phyloP scores from a whole-genome alignment of 139 green algal genomes.

The Chloropicon primus region DNA sequence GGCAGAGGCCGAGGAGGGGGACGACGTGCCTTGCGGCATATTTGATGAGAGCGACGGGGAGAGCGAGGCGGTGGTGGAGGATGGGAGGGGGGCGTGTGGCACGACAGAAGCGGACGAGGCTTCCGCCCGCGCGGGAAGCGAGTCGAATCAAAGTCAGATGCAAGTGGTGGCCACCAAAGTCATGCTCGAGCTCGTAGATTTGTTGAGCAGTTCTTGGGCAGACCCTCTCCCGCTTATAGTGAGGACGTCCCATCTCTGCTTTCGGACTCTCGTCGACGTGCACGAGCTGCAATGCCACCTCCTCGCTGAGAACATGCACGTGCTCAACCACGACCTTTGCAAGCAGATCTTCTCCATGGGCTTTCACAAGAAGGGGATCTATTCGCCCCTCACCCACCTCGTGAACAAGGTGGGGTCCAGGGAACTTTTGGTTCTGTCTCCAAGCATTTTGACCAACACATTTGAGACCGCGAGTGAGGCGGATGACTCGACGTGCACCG shows the following conservation, averaged over 20 bases:
- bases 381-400: neutral
- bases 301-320: neutral
- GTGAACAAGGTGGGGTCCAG: neutral
- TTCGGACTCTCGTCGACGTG: neutral
- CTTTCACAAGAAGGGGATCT: neutral
- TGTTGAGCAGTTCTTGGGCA: neutral
- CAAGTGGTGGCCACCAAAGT: neutral
- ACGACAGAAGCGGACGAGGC: too few relatives aligned
- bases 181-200: neutral
- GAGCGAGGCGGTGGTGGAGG: too few relatives aligned
- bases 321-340: neutral
- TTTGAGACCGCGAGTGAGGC: neutral
- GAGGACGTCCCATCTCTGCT: neutral
- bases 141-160: too few relatives aligned
- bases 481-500: neutral
- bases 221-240: neutral
- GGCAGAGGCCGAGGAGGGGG: too few relatives aligned
- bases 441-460: neutral
- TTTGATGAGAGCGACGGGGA: too few relatives aligned
- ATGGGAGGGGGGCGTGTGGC: too few relatives aligned
- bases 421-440: neutral
- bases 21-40: too few relatives aligned
- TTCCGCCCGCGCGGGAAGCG: too few relatives aligned
- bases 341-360: neutral
- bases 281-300: neutral